A percentile compares a stretch with the other conserved stretches of the same genome.
These are phyloP conservation scores for Sporothrix pseudoabietina DNA, from an alignment of 2,329 filamentous ascomycete species.

Conservation along the genomic window DNA sequence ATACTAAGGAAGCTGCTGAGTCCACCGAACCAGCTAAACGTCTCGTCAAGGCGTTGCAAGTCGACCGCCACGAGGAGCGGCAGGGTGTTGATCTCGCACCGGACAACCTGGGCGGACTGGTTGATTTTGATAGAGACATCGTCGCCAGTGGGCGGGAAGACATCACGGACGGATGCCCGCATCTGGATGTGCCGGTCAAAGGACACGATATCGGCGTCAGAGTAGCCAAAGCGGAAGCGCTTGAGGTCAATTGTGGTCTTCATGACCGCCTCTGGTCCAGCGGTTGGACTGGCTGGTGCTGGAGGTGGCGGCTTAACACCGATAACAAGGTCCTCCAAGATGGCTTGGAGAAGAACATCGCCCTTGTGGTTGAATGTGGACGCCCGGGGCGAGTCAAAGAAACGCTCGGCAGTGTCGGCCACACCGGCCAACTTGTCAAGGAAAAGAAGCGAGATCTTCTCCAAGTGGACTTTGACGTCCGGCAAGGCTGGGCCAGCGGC, in stretches of 20 bases:
- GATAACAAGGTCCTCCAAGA: conserved; percentile 50
- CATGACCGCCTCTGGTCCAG: neutral
- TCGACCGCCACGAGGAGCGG: conserved; percentile 77
- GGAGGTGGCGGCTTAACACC: conserved; percentile 39
- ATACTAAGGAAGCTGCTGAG: conserved; percentile 89
- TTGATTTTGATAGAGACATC: conserved; percentile 60
- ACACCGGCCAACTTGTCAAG: conserved; percentile 58
- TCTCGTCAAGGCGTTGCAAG: conserved; percentile 79
- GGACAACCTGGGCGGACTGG: conserved; percentile 49
- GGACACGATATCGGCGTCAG: conserved; percentile 63
- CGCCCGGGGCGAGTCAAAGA: conserved; percentile 45
- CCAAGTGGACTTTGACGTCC: conserved; percentile 49
- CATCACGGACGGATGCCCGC: conserved; percentile 61
- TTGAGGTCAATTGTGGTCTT: conserved; percentile 52
- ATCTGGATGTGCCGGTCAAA: conserved; percentile 62
- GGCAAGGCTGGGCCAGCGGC: conserved; percentile 37
- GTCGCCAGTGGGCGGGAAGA: conserved; percentile 58
- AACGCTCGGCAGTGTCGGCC: conserved; percentile 53
- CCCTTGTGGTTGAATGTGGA: conserved; percentile 45
- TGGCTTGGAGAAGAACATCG: conserved; percentile 57
- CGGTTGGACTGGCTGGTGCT: neutral
- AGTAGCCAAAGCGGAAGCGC: conserved; percentile 65
- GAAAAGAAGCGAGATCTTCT: conserved; percentile 58
- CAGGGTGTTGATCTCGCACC: conserved; percentile 71
- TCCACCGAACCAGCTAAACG: conserved; percentile 85